Conservation (phyloP, 176 grass and related monocot species). For the Musa beccarii region DNA sequence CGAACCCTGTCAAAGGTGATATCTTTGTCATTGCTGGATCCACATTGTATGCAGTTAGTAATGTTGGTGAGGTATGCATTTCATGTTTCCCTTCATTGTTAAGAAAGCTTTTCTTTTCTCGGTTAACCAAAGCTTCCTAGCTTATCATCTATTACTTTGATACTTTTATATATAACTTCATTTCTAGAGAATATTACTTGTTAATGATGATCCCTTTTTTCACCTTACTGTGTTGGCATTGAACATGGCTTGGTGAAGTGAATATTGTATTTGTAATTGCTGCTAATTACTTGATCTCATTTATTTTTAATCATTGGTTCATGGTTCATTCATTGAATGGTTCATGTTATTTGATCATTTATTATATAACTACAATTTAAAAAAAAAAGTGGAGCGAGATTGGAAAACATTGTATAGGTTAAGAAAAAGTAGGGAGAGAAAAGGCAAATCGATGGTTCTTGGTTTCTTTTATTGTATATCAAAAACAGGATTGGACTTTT, state of each 20-base stretch:
- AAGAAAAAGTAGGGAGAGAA: no score
- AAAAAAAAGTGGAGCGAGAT: no score
- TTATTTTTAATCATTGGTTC: not conserved
- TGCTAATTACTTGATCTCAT: not conserved
- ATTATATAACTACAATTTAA: not conserved
- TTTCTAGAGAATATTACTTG: not conserved
- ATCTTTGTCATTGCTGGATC: constrained; percentile 42
- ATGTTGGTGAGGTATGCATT: constrained; percentile 59
- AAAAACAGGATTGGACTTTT: not conserved
- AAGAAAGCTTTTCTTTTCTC: no score
- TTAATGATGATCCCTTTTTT: not conserved
- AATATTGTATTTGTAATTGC: not conserved
- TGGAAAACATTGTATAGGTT: no score
- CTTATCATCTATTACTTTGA: no score
- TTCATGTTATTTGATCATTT: not conserved
- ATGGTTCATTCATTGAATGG: no score
- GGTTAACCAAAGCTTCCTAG: no score
- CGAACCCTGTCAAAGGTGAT: constrained; percentile 55
- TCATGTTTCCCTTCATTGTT: not conserved
- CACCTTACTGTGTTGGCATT: no score
- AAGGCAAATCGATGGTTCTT: no score
- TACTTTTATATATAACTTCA: no score
- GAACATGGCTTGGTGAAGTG: not conserved
- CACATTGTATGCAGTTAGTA: constrained; percentile 59
- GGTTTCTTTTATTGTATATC: not conserved